Evolutionary conservation across 441 rosid genomes (phyloP).

Genomic region (Jatropha podagrica): DNA sequence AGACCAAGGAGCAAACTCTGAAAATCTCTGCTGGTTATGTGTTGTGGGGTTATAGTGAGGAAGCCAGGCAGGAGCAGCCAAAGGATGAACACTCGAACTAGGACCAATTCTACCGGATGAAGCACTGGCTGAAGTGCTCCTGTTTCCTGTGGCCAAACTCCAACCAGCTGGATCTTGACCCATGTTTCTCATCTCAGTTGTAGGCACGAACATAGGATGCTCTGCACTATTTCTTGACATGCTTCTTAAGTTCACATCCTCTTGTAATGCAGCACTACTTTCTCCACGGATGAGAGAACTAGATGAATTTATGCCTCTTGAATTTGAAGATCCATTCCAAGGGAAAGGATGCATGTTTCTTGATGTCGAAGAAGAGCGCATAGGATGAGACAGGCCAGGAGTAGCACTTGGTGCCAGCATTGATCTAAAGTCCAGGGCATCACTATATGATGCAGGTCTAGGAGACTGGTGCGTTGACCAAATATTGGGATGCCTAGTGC

Average conservation of each 20-base stretch:
- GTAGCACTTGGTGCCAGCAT: constrained; percentile 34
- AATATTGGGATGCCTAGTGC: constrained; percentile 38
- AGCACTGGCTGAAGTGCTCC: constrained; percentile 39
- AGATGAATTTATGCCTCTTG: constrained; percentile 43
- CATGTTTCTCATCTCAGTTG: constrained; percentile 50
- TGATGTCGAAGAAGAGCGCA: constrained; percentile 34
- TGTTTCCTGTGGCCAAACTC: constrained; percentile 58
- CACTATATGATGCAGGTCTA: constrained; percentile 42
- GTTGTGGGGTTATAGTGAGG: constrained; percentile 38
- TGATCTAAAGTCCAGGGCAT: constrained; percentile 47
- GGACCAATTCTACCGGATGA: constrained; percentile 51
- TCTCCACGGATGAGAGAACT: constrained; percentile 43
- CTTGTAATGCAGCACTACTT: constrained; percentile 44
- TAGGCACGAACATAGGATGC: constrained; percentile 50
- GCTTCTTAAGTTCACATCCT: constrained; percentile 50
- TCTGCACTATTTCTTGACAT: constrained; percentile 49
- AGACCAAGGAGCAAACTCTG: constrained; percentile 74
- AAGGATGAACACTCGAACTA: constrained; percentile 49
- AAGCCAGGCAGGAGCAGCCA: constrained; percentile 52
- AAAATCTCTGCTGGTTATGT: constrained; percentile 45
- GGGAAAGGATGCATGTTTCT: constrained; percentile 48
- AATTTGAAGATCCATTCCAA: constrained; percentile 49
- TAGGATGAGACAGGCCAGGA: constrained; percentile 34
- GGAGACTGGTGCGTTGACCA: constrained; percentile 41
- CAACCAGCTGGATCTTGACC: constrained; percentile 66